Evolutionary conservation across 1,284 basidiomycete species (phyloP), one percentile per base, ranked within the genome.

Genomic region (Kwoniella shivajii): DNA sequence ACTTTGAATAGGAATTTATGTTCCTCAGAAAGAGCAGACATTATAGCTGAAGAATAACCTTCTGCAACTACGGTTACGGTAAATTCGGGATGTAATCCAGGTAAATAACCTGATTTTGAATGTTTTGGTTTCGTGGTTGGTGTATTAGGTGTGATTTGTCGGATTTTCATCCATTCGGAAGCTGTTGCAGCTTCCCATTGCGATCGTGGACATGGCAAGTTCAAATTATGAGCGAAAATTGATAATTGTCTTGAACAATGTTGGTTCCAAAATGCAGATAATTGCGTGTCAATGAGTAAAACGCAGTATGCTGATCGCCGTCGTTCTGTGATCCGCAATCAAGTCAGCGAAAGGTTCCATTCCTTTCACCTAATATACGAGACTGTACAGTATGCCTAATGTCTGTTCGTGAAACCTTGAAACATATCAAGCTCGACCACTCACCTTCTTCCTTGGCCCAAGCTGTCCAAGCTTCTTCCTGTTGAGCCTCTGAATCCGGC

Each of bases 381-480:
- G n/a, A n/a, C n/a, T n/a, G n/a, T n/a, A n/a, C n/a, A n/a, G n/a
- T n/a, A n/a, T n/a, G n/a, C n/a, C n/a, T n/a, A n/a, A n/a, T n/a
- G n/a, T n/a, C n/a, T n/a, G n/a, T n/a, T n/a, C n/a, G n/a, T n/a
- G n/a, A n/a, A n/a, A n/a, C n/a, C n/a, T n/a, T n/a, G n/a, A n/a
- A n/a, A n/a, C n/a, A n/a, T n/a, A n/a, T n/a, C n/a, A n/a, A n/a
- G n/a, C n/a, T n/a, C n/a, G n/a, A n/a, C 13, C 1, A 51, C 65
- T 56, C 48, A 69, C 67, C 67, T 43, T 71, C 69, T 31, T 72
- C 73, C 51, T 72, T 70, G n/a, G 73, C 73, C 73, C 73, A 75
- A 6, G 59, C 52, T 6, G 59, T 47, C 73, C 73, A 75, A 5
- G 67, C 69, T n/a, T 65, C 63, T 34, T 68, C 63, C 13, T 63